Conservation (phyloP, 768 basidiomycete genomes). For the Imleria badia region DNA sequence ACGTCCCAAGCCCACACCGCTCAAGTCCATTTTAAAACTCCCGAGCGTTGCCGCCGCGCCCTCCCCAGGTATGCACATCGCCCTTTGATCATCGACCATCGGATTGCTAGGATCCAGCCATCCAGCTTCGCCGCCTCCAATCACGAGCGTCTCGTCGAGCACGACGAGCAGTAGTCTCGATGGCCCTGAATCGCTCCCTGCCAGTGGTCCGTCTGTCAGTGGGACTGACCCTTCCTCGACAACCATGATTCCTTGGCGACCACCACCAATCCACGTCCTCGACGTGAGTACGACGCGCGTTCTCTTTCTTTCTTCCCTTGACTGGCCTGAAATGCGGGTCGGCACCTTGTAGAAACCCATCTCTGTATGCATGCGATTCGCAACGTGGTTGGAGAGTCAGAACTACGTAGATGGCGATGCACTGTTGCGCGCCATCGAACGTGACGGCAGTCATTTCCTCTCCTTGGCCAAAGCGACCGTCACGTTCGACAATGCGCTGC, state of each 20-base stretch:
- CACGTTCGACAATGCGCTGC: constrained; percentile 19
- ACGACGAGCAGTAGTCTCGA: background rate
- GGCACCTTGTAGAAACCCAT: constrained; percentile 5
- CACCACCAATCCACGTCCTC: background rate
- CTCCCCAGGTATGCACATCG: constrained; percentile 9
- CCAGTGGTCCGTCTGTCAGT: too few species aligned
- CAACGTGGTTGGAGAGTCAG: constrained; percentile 18
- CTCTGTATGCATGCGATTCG: constrained; percentile 15
- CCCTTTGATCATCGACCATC: background rate
- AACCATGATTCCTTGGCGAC: background rate
- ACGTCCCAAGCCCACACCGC: background rate
- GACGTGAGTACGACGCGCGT: constrained; percentile 5
- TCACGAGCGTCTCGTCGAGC: background rate
- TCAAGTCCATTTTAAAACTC: constrained; percentile 1
- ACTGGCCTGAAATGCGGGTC: background rate
- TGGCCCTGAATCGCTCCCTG: too few species aligned
- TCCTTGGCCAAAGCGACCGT: constrained; percentile 16
- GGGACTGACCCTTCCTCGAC: background rate
- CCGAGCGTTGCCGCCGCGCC: background rate
- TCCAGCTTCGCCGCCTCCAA: background rate
- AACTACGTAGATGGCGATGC: background rate
- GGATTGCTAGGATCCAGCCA: background rate
- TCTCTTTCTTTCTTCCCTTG: too few species aligned
- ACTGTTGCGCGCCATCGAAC: constrained; percentile 21
- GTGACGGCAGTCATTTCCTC: constrained; percentile 19